phyloP scores from a whole-genome alignment of 805 yeast species.

The Metschnikowia lunata region DNA sequence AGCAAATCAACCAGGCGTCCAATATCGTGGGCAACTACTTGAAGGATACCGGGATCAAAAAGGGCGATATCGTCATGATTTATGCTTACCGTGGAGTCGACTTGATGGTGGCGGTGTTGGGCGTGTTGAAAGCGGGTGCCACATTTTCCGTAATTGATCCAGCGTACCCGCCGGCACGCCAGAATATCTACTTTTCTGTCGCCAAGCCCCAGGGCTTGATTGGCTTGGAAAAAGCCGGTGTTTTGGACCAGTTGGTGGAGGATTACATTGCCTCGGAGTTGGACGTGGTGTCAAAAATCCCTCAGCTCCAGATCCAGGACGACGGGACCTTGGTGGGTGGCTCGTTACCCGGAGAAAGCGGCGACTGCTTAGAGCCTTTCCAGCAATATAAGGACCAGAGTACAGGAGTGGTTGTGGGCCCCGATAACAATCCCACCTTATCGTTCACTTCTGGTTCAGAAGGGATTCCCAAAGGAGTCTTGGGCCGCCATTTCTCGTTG shows the following conservation, averaged over 20 bases:
- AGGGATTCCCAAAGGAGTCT: conserved; percentile 97
- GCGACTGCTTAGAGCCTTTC: conserved; percentile 50
- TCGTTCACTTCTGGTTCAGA: conserved; percentile 97
- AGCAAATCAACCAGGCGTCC: conserved; percentile 88
- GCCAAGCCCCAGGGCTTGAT: conserved; percentile 91
- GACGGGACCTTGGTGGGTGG: conserved; percentile 74
- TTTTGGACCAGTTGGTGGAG: conserved; percentile 69
- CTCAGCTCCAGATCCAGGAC: conserved; percentile 70
- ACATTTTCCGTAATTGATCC: conserved; percentile 98
- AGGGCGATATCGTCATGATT: conserved; percentile 96
- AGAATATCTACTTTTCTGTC: conserved; percentile 85
- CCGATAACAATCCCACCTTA: conserved; percentile 94
- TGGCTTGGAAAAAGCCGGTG: conserved; percentile 87
- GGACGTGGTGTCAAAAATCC: conserved; percentile 66
- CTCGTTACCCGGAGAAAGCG: conserved; percentile 17
- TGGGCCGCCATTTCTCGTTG: conserved; percentile 94
- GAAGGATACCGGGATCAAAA: conserved; percentile 70
- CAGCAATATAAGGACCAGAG: conserved; percentile 47
- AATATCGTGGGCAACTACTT: conserved; percentile 89
- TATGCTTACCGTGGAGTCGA: conserved; percentile 98
- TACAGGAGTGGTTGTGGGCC: conserved; percentile 92
- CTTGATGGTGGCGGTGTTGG: conserved; percentile 93
- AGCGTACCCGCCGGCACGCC: conserved; percentile 98
- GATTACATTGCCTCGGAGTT: conserved; percentile 72
- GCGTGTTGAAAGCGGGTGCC: conserved; percentile 97